phyloP scores from a whole-genome alignment of 1,284 basidiomycete species.

The Apiotrichum veenhuisii region DNA sequence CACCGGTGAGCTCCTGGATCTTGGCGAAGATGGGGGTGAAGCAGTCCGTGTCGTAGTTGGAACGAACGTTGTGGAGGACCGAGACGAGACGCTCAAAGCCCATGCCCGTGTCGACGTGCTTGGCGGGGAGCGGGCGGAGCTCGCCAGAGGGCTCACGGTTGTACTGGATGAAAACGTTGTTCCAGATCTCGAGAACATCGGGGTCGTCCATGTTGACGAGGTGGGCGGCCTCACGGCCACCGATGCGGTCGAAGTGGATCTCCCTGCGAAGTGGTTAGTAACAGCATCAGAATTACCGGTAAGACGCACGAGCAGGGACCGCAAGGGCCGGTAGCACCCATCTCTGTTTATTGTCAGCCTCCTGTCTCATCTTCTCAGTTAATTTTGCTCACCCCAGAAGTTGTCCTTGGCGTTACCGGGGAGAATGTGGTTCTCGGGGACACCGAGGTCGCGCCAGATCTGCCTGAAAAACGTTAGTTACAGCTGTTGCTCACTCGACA shows the following conservation, averaged over 20 bases:
- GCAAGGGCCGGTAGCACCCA: conserved; percentile 97
- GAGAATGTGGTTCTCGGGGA: conserved; percentile 83
- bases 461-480: conserved; percentile 51
- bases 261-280: conserved; percentile 54
- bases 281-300: background rate
- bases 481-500: background rate
- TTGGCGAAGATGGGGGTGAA: conserved; percentile 84
- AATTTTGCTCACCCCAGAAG: conserved; percentile 78
- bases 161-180: conserved; percentile 99
- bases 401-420: conserved; percentile 96
- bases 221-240: conserved; percentile 76
- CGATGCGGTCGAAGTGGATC: conserved; percentile 94
- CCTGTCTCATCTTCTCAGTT: background rate
- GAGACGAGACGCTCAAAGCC: conserved; percentile 97
- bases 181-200: conserved; percentile 97
- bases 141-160: conserved; percentile 88
- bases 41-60: conserved; percentile 97
- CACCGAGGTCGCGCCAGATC: conserved; percentile 81
- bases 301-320: conserved; percentile 73
- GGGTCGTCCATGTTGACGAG: conserved; percentile 96
- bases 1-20: conserved; percentile 86
- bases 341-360: conserved; percentile 59
- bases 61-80: conserved; percentile 81
- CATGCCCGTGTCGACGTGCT: conserved; percentile 98
- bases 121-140: conserved; percentile 75